Evolutionary conservation across 1,139 yeast species (phyloP).

Genomic region (Kodamaea fungicola): DNA sequence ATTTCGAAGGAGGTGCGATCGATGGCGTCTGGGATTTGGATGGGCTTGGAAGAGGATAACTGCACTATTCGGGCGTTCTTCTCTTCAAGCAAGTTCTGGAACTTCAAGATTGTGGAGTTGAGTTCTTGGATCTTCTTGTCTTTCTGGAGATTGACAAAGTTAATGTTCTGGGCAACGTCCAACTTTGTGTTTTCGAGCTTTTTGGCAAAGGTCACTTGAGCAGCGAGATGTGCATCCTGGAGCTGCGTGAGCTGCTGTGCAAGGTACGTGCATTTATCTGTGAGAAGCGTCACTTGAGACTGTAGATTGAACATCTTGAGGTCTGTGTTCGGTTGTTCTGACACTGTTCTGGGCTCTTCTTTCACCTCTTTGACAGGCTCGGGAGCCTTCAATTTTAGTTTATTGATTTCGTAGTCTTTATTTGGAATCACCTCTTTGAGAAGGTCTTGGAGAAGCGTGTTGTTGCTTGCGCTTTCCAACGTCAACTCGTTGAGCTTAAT

Average conservation of each 20-base stretch:
- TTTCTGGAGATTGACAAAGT: conserved; percentile 10
- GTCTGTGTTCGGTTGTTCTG: conserved; percentile 12
- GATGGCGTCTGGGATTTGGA: conserved; percentile 32
- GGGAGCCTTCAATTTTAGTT: conserved; percentile 10
- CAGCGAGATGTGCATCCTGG: conserved; percentile 15
- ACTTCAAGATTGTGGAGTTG: conserved; percentile 25
- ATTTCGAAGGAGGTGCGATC: conserved; percentile 1
- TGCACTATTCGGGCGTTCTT: conserved; percentile 35
- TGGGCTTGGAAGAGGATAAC: conserved; percentile 40
- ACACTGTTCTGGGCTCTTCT: neutral
- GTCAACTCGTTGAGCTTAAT: conserved; percentile 1
- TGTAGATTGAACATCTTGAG: conserved; percentile 17
- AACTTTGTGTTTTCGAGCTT: conserved; percentile 23
- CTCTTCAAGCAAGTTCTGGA: conserved; percentile 36
- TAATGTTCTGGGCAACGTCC: conserved; percentile 16
- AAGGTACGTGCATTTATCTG: conserved; percentile 18
- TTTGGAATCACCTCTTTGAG: conserved; percentile 19
- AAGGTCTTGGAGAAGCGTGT: conserved; percentile 19
- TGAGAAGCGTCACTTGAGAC: conserved; percentile 17
- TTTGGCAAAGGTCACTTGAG: conserved; percentile 20
- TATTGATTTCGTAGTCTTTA: conserved; percentile 24
- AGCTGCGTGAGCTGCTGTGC: conserved; percentile 13
- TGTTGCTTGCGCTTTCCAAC: neutral
- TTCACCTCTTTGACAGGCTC: neutral
- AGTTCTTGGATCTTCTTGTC: conserved; percentile 30